phyloP scores from a whole-genome alignment of 2,329 filamentous ascomycete genomes.

The Coniochaeta prunicola region DNA sequence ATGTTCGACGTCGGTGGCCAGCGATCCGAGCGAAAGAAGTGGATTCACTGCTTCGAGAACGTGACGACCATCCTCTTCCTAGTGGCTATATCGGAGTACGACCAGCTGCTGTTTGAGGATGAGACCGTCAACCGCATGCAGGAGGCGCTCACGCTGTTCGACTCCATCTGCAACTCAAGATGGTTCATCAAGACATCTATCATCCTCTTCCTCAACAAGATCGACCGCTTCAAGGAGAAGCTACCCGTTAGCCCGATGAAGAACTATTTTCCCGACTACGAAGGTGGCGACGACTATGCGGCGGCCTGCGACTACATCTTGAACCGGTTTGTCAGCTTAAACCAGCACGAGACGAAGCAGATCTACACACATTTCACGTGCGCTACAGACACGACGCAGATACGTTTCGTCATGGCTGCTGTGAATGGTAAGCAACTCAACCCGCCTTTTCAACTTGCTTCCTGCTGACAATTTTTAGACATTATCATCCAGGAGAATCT shows the following conservation, averaged over 20 bases:
- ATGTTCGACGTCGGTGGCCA: constrained; percentile 98
- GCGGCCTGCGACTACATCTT: constrained; percentile 98
- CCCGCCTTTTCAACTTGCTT: too few relatives aligned
- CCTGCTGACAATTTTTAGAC: constrained; percentile 54
- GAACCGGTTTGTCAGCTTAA: constrained; percentile 95
- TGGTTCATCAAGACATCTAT: constrained; percentile 91
- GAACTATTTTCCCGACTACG: constrained; percentile 85
- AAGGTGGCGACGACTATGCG: constrained; percentile 91
- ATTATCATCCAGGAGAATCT: constrained; percentile 99
- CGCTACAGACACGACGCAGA: constrained; percentile 97
- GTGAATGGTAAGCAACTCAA: constrained; percentile 76
- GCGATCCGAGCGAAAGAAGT: constrained; percentile 96
- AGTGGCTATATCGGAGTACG: constrained; percentile 95
- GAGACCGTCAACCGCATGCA: constrained; percentile 96
- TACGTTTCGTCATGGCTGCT: constrained; percentile 98
- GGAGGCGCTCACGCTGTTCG: constrained; percentile 78
- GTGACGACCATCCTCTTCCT: constrained; percentile 95
- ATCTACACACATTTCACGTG: constrained; percentile 99
- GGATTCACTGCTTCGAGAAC: constrained; percentile 98
- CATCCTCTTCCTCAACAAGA: constrained; percentile 86
- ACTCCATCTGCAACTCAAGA: constrained; percentile 80
- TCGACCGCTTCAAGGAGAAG: constrained; percentile 84
- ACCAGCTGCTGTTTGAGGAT: constrained; percentile 91
- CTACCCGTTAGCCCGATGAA: constrained; percentile 75
- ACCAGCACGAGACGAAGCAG: constrained; percentile 99